These are phyloP conservation scores for Castanea crenata DNA, from an alignment of 306 rosid species.

Conservation along the genomic window DNA sequence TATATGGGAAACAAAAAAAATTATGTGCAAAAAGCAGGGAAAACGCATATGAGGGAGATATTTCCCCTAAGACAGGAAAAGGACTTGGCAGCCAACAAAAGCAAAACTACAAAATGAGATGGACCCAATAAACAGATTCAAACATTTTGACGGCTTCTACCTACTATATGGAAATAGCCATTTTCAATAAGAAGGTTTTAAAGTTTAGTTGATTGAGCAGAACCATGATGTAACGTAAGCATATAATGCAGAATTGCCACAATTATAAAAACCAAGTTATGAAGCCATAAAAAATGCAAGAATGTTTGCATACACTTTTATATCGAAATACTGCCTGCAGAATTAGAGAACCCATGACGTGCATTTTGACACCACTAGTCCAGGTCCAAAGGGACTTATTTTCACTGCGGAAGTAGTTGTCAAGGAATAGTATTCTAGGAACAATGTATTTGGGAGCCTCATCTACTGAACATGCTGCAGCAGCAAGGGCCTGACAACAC, in stretches of 20 bases:
- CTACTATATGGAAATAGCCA: not conserved
- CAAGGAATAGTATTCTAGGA: conserved; percentile 81
- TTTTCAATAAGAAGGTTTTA: not conserved
- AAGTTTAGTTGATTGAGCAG: not conserved
- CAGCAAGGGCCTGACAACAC: conserved; percentile 81
- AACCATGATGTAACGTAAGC: not conserved
- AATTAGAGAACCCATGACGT: conserved; percentile 77
- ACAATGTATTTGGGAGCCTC: conserved; percentile 66
- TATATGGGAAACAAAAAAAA: not conserved
- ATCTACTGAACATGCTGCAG: conserved; percentile 52
- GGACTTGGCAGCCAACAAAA: not conserved
- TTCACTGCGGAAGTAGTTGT: conserved; percentile 57
- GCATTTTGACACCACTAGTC: conserved; percentile 59
- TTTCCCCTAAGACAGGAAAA: not conserved
- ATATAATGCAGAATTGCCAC: not conserved
- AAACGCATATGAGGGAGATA: not conserved
- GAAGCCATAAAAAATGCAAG: not conserved
- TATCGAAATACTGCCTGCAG: conserved; percentile 66
- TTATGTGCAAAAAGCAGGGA: not conserved
- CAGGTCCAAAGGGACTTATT: conserved; percentile 78
- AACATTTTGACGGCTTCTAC: not conserved
- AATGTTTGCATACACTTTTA: conserved; percentile 33
- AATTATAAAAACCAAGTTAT: not conserved
- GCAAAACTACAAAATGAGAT: not conserved
- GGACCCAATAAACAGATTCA: not conserved